A percentile compares a stretch with the other conserved stretches of the same genome.
phyloP scores from a whole-genome alignment of 2,329 filamentous ascomycete genomes.

The Parafenestella ontariensis region DNA sequence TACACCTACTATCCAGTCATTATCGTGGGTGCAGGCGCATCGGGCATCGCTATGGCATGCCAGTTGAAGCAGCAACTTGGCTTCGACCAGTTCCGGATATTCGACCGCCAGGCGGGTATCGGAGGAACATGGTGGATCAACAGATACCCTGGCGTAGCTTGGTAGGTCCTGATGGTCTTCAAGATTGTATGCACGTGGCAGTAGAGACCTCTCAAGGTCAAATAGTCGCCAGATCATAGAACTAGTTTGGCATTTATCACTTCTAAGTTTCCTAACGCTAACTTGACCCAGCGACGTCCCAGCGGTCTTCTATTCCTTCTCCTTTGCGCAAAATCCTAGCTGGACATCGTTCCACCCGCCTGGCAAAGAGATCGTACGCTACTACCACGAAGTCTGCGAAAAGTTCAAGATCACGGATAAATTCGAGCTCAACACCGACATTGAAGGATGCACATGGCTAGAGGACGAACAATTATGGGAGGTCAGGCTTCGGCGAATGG shows the following conservation, averaged over 20 bases:
- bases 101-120: constrained; percentile 64
- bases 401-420: constrained; percentile 63
- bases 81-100: constrained; percentile 66
- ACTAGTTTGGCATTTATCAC: background rate
- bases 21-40: constrained; percentile 68
- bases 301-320: constrained; percentile 63
- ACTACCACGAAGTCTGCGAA: constrained; percentile 61
- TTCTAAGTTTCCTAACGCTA: constrained; percentile 6
- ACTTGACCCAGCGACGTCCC: constrained; percentile 52
- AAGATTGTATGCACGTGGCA: background rate
- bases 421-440: constrained; percentile 65
- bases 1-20: constrained; percentile 58
- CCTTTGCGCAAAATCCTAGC: constrained; percentile 60
- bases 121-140: constrained; percentile 72
- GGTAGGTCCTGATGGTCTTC: constrained; percentile 22
- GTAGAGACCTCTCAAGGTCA: background rate
- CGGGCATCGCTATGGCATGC: constrained; percentile 67
- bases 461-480: constrained; percentile 64
- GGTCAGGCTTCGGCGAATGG: constrained; percentile 58
- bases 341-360: constrained; percentile 60
- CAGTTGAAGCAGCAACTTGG: constrained; percentile 64
- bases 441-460: constrained; percentile 61
- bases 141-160: constrained; percentile 59
- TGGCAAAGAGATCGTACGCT: constrained; percentile 59
- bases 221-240: background rate